Evolutionary conservation across 495 filamentous ascomycete species (phyloP).

Genomic region (Hypoxylon cercidicola): DNA sequence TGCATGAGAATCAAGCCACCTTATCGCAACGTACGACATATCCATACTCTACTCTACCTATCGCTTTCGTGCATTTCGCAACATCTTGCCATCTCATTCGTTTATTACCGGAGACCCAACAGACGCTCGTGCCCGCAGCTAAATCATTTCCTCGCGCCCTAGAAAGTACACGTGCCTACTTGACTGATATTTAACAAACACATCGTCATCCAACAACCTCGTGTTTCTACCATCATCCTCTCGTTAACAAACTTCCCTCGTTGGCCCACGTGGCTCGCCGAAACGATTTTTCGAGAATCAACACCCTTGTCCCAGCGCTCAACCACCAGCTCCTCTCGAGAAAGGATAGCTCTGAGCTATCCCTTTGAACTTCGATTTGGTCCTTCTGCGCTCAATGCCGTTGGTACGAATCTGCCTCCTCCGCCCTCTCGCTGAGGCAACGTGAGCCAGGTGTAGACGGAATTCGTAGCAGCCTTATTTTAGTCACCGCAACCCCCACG

Average conservation of each 20-base stretch:
- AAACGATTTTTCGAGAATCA: slow-evolving; percentile 31
- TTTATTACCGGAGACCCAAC: neutral
- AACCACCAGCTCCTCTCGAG: slow-evolving; percentile 34
- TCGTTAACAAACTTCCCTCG: slow-evolving; percentile 24
- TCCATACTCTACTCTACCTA: neutral
- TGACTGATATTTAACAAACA: slow-evolving; percentile 21
- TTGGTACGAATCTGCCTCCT: slow-evolving; percentile 54
- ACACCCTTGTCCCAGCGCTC: slow-evolving; percentile 12
- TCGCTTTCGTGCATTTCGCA: slow-evolving; percentile 3
- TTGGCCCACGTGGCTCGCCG: slow-evolving; percentile 35
- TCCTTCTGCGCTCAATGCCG: slow-evolving; percentile 50
- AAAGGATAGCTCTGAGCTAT: slow-evolving; percentile 38
- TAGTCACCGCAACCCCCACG: slow-evolving; percentile 8
- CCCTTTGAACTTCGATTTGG: slow-evolving; percentile 35
- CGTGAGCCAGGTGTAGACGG: slow-evolving; percentile 53
- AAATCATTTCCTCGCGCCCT: slow-evolving; percentile 10
- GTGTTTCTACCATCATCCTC: slow-evolving; percentile 24
- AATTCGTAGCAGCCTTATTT: slow-evolving; percentile 28
- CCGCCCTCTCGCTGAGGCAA: slow-evolving; percentile 59
- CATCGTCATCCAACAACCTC: slow-evolving; percentile 28
- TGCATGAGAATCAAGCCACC: slow-evolving; percentile 21
- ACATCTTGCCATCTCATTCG: slow-evolving; percentile 3
- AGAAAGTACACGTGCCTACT: neutral
- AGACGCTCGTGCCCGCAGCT: slow-evolving; percentile 9
- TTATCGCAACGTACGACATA: slow-evolving; percentile 29